Evolutionary conservation across 306 rosid genomes (phyloP).

Genomic region (Prosopis cineraria): DNA sequence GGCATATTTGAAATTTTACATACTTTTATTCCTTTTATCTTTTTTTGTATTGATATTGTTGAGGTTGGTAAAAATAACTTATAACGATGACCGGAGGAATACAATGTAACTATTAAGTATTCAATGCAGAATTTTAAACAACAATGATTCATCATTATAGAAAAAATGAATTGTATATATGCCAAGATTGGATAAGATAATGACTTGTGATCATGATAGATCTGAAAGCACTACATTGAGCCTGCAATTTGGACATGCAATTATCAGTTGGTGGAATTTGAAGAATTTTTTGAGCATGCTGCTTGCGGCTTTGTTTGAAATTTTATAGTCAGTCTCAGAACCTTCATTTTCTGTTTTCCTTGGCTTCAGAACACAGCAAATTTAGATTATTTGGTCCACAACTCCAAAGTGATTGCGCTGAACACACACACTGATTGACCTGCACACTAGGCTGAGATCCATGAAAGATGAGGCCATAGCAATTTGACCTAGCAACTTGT

Average conservation of each 20-base stretch:
- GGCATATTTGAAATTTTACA: too few species aligned
- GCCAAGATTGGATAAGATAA: background rate
- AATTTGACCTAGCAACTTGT: background rate
- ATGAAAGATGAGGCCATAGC: conserved; percentile 4
- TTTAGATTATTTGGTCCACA: conserved; percentile 11
- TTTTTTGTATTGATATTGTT: too few species aligned
- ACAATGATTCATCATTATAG: background rate
- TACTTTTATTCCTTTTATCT: too few species aligned
- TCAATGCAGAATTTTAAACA: conserved; percentile 20
- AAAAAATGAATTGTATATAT: background rate
- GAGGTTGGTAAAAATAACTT: too few species aligned
- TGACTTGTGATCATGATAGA: background rate
- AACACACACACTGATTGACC: background rate
- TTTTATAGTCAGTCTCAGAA: conserved; percentile 1
- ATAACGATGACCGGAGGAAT: too few species aligned
- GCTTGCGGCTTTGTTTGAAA: background rate
- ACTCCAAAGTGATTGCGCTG: background rate
- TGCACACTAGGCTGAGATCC: background rate
- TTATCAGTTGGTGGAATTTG: background rate
- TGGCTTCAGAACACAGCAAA: background rate
- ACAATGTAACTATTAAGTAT: background rate
- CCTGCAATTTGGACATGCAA: background rate
- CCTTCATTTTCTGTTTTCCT: background rate
- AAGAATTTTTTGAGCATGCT: background rate
- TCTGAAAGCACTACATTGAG: background rate